Evolutionary conservation across 768 basidiomycete species (phyloP).

Genomic region (Calocera viscosa): DNA sequence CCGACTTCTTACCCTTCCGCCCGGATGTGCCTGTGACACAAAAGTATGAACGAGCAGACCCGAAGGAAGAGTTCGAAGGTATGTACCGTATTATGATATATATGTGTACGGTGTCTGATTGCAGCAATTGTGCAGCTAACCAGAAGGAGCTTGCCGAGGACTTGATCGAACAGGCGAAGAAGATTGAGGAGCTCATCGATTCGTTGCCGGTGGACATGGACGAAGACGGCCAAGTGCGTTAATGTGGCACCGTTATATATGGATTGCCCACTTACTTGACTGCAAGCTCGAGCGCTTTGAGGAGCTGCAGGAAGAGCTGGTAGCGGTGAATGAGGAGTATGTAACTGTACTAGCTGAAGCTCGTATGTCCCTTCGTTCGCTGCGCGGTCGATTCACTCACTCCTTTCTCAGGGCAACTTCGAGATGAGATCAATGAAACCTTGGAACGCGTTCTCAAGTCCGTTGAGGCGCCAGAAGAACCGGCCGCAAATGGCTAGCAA

Average conservation of each 20-base stretch:
- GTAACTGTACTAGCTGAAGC: not conserved
- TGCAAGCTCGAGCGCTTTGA: not conserved
- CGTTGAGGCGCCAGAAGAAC: not conserved
- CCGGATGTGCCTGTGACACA: not conserved
- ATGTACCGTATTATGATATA: not conserved
- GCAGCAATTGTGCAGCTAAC: not conserved
- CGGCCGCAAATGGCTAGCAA: not conserved
- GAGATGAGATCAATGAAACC: not conserved
- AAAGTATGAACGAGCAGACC: not conserved
- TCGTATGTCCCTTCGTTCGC: not conserved
- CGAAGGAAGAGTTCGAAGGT: slow-evolving; percentile 4
- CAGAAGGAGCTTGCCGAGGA: not conserved
- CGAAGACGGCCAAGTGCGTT: not conserved
- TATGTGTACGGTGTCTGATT: not conserved
- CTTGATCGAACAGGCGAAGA: slow-evolving; percentile 4
- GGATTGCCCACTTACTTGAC: too few species aligned
- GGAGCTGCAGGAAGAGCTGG: not conserved
- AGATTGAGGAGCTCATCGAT: not conserved
- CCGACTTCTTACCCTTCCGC: not conserved
- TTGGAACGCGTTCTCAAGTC: not conserved
- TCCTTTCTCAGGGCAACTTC: not conserved
- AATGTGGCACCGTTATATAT: too few species aligned
- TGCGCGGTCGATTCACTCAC: not conserved
- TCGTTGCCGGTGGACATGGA: not conserved
- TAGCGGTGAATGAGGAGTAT: not conserved